Evolutionary conservation across 179 eudicot species (phyloP).

Genomic region (Vitellaria paradoxa): DNA sequence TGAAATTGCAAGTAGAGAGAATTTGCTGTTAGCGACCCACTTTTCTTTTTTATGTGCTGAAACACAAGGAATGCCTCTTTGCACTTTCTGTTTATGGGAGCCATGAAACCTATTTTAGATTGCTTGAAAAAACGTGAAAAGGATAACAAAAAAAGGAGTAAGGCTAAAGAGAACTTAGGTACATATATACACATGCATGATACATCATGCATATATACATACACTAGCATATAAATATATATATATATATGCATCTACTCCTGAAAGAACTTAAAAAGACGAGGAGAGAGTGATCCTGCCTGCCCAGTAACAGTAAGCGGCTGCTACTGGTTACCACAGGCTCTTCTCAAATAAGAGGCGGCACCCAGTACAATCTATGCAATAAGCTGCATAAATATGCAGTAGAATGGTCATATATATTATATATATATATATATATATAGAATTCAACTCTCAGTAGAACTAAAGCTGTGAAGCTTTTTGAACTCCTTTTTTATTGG

Average conservation of each 20-base stretch:
- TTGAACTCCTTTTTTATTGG: neutral
- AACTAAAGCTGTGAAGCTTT: conserved; percentile 8
- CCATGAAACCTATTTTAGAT: neutral
- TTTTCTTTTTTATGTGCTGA: conserved; percentile 21
- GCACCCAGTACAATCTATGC: neutral
- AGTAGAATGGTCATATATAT: neutral
- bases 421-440: neutral
- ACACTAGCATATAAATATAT: neutral
- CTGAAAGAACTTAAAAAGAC: neutral
- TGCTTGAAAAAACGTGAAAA: conserved; percentile 2
- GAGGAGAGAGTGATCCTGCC: neutral
- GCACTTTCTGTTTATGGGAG: conserved; percentile 17
- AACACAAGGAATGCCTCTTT: conserved; percentile 21
- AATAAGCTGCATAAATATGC: neutral
- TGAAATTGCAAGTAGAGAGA: neutral
- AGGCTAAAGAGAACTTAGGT: neutral
- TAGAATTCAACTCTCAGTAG: neutral
- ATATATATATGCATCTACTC: neutral
- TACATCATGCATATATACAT: neutral
- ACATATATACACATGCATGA: neutral
- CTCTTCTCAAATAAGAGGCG: neutral
- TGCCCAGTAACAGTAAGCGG: neutral
- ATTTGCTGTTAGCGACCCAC: conserved; percentile 8
- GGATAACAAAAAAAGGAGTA: neutral
- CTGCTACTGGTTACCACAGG: conserved; percentile 9